A percentile compares a stretch with the other conserved stretches of the same genome.
Conservation (phyloP, 2,329 filamentous ascomycete genomes). For the Ophiostoma triangulosporum region DNA sequence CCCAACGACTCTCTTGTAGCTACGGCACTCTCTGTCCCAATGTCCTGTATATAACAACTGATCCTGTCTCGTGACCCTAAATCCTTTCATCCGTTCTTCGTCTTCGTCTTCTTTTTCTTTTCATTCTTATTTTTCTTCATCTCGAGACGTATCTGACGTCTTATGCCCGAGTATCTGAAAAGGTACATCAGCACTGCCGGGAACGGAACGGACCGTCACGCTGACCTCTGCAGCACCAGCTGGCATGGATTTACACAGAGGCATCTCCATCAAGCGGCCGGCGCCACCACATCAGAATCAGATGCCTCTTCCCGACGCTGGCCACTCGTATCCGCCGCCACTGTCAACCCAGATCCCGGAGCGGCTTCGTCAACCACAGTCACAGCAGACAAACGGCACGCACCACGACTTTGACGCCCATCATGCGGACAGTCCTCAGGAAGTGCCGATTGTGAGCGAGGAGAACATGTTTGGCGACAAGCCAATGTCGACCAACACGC, state of each 20-base stretch:
- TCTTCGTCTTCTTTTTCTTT: neutral
- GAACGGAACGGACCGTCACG: neutral
- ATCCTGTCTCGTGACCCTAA: too few species aligned
- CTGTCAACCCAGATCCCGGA: neutral
- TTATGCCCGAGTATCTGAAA: neutral
- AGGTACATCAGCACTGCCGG: neutral
- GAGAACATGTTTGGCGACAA: slow-evolving; percentile 10
- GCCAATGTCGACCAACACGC: neutral
- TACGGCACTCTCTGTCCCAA: too few species aligned
- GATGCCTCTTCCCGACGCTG: neutral
- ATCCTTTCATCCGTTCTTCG: too few species aligned
- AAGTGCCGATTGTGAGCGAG: slow-evolving; percentile 9
- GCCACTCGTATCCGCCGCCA: neutral
- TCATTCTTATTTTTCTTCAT: neutral
- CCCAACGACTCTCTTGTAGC: too few species aligned
- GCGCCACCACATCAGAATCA: neutral
- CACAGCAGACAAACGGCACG: neutral
- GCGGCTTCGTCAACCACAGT: neutral
- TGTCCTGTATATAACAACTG: too few species aligned
- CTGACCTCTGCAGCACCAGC: neutral
- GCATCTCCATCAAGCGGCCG: neutral
- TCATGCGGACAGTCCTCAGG: slow-evolving; percentile 5
- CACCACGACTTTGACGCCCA: neutral
- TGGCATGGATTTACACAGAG: neutral
- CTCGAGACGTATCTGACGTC: neutral